Evolutionary conservation across 176 grass and related monocot species (phyloP).

Genomic region (Hsuehochloa calcarea): DNA sequence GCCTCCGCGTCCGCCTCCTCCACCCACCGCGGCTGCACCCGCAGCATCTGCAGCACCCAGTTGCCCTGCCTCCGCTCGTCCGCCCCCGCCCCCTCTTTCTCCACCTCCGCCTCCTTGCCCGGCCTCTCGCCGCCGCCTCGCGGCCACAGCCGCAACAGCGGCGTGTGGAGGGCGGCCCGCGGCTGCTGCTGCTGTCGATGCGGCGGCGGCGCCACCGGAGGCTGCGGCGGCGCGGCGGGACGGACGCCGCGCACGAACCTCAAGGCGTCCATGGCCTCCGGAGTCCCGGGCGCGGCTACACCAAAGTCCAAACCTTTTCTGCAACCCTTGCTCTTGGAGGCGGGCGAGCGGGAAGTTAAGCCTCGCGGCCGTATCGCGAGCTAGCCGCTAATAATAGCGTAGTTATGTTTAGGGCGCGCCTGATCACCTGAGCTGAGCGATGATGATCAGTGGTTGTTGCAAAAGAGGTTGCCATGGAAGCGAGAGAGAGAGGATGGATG

Average conservation of each 20-base stretch:
- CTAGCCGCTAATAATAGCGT: constrained; percentile 4
- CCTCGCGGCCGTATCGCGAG: background rate
- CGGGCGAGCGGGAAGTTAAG: too few species aligned
- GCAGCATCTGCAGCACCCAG: constrained; percentile 89
- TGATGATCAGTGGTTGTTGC: background rate
- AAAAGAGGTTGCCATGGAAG: background rate
- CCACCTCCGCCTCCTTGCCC: constrained; percentile 11
- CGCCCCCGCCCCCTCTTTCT: background rate
- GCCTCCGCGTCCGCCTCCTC: constrained; percentile 47
- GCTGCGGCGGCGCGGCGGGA: constrained; percentile 17
- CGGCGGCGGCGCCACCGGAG: background rate
- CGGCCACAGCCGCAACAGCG: constrained; percentile 41
- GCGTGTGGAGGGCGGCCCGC: constrained; percentile 1
- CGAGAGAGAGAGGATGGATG: too few species aligned
- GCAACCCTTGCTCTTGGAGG: background rate
- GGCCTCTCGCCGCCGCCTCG: constrained; percentile 18
- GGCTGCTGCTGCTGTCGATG: background rate
- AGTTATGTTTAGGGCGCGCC: constrained; percentile 1
- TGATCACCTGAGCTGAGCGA: background rate
- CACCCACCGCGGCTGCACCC: constrained; percentile 59
- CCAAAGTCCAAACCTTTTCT: background rate
- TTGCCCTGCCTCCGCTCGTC: constrained; percentile 51
- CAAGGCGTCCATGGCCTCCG: constrained; percentile 57
- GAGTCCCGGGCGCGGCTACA: background rate
- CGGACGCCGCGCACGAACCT: constrained; percentile 45